phyloP scores from a whole-genome alignment of 805 yeast species.

The Pichia manshurica region DNA sequence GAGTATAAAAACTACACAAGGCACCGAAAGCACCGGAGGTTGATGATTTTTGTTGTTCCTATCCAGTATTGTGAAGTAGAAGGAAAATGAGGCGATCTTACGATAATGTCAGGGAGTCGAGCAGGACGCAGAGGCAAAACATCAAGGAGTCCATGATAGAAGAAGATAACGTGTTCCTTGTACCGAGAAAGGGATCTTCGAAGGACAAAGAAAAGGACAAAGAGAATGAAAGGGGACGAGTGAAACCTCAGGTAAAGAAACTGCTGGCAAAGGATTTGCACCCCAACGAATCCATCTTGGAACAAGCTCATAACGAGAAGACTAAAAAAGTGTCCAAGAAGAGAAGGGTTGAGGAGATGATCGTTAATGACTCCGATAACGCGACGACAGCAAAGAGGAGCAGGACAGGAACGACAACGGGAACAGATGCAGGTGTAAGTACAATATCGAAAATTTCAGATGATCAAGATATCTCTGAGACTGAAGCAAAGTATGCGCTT shows the following conservation, averaged over 20 bases:
- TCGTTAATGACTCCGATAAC: not conserved
- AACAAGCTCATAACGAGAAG: slow-evolving; percentile 7
- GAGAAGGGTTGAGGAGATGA: not conserved
- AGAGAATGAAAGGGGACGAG: not conserved
- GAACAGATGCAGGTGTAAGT: not conserved
- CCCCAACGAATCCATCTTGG: slow-evolving; percentile 10
- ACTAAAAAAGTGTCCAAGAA: slow-evolving; percentile 1
- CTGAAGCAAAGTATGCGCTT: slow-evolving; percentile 7
- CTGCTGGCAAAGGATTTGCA: not conserved
- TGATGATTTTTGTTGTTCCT: no score
- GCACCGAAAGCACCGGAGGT: no score
- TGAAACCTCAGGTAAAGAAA: not conserved
- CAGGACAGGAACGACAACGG: not conserved
- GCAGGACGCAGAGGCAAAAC: not conserved
- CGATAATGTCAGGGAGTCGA: no score
- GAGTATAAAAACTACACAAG: no score
- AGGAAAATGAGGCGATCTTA: no score
- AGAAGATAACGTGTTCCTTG: slow-evolving; percentile 1
- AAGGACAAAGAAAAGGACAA: not conserved
- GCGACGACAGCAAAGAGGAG: not conserved
- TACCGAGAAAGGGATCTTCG: not conserved
- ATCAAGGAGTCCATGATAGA: not conserved
- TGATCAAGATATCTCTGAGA: slow-evolving; percentile 5
- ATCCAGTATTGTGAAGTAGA: no score
- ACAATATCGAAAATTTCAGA: not conserved